Evolutionary conservation across 2,329 filamentous ascomycete species (phyloP).

Genomic region (Pseudocercospora macadamiae): DNA sequence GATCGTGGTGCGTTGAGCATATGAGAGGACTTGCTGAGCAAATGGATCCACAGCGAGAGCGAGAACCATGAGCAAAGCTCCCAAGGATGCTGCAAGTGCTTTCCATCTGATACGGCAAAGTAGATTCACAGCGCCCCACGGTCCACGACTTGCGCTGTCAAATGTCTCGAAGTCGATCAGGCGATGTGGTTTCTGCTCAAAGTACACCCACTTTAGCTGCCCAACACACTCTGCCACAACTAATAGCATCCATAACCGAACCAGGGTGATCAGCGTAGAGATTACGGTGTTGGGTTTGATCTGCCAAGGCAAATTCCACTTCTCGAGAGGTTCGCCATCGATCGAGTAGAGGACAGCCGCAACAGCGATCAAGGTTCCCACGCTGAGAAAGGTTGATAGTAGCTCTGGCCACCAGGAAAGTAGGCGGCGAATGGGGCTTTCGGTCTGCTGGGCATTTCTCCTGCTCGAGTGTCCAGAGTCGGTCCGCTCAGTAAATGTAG

Average conservation of each 20-base stretch:
- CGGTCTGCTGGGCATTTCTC: background rate
- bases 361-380: background rate
- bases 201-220: slow-evolving; percentile 5
- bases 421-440: background rate
- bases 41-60: slow-evolving; percentile 5
- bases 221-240: background rate
- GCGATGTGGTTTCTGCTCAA: background rate
- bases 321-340: background rate
- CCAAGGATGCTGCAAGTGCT: background rate
- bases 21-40: slow-evolving; percentile 1
- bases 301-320: slow-evolving; percentile 1
- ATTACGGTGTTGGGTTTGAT: slow-evolving; percentile 6
- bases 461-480: background rate
- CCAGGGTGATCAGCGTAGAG: slow-evolving; percentile 1
- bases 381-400: background rate
- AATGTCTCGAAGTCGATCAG: slow-evolving; percentile 1
- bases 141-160: slow-evolving; percentile 2
- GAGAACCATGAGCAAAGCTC: background rate
- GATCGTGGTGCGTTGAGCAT: background rate
- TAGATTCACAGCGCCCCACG: background rate
- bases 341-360: background rate
- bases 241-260: background rate
- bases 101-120: background rate
- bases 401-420: slow-evolving; percentile 2
- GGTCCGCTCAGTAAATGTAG: background rate